Conservation (phyloP, 1,284 basidiomycete species). For the Puccinia coronata region DNA sequence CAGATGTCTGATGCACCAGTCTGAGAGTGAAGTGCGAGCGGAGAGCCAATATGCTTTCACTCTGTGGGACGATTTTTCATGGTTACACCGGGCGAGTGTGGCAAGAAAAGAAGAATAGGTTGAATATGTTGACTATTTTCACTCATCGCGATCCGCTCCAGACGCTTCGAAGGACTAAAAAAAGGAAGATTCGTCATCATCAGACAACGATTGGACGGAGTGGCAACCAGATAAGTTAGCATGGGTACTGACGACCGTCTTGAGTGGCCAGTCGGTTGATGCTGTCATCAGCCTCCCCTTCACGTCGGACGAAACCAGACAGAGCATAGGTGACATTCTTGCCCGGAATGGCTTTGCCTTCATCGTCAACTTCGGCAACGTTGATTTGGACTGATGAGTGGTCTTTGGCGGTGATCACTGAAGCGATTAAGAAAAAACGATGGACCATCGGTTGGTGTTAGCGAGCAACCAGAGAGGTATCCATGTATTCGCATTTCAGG, state of each 20-base stretch:
- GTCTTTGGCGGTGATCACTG: slow-evolving; percentile 97
- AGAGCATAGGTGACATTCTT: slow-evolving; percentile 86
- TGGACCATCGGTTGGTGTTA: slow-evolving; percentile 52
- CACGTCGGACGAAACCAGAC: slow-evolving; percentile 87
- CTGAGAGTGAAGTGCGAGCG: too few species aligned
- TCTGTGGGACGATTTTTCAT: too few species aligned
- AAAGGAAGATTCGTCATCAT: neutral
- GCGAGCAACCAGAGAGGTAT: slow-evolving; percentile 55
- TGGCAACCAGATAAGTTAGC: neutral
- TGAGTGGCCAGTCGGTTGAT: slow-evolving; percentile 94
- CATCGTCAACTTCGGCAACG: slow-evolving; percentile 90
- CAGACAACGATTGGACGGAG: too few species aligned
- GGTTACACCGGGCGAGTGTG: too few species aligned
- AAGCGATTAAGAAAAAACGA: slow-evolving; percentile 65
- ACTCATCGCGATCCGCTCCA: slow-evolving; percentile 15
- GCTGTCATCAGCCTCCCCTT: slow-evolving; percentile 95
- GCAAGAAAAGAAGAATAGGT: too few species aligned
- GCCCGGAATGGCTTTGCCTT: slow-evolving; percentile 82
- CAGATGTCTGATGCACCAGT: too few species aligned
- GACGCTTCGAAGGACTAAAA: slow-evolving; percentile 22
- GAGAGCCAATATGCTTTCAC: too few species aligned
- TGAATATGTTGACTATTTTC: neutral
- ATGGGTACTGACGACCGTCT: slow-evolving; percentile 78
- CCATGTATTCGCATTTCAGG: neutral
- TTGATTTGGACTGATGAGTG: slow-evolving; percentile 97